Conservation (phyloP, 345 rosid species). For the Pistacia vera region DNA sequence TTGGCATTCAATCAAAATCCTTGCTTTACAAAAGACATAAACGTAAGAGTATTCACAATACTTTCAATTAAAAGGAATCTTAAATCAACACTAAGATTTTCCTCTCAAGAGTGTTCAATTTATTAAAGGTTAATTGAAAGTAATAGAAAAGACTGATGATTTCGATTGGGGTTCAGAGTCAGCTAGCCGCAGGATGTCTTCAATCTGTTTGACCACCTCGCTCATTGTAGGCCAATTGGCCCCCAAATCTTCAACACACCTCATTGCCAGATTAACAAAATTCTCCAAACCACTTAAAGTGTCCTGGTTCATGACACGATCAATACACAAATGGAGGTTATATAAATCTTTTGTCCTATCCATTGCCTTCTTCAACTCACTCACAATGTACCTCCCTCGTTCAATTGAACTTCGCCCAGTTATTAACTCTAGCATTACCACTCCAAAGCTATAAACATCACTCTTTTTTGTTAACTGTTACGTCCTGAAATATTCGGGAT, state of each 20-base stretch:
- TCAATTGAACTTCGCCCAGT: background rate
- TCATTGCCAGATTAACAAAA: slow-evolving; percentile 65
- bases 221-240: slow-evolving; percentile 68
- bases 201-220: slow-evolving; percentile 76
- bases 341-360: background rate
- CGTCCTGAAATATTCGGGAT: slow-evolving; percentile 14
- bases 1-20: too few species aligned
- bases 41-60: too few species aligned
- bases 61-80: too few species aligned
- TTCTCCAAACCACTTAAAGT: slow-evolving; percentile 54
- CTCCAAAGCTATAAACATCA: slow-evolving; percentile 15
- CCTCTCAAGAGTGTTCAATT: too few species aligned
- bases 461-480: slow-evolving; percentile 5
- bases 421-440: slow-evolving; percentile 8
- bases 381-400: background rate
- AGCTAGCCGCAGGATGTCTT: slow-evolving; percentile 47
- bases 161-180: background rate
- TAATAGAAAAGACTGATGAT: too few species aligned
- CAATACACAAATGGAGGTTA: background rate
- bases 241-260: slow-evolving; percentile 61
- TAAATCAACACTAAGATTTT: too few species aligned
- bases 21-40: too few species aligned
- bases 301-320: slow-evolving; percentile 33
- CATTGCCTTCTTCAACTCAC: background rate
- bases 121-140: too few species aligned